A percentile compares a stretch with the other conserved stretches of the same genome.
phyloP scores from a whole-genome alignment of 257 asterid genomes.

The Jacaranda copaia region DNA sequence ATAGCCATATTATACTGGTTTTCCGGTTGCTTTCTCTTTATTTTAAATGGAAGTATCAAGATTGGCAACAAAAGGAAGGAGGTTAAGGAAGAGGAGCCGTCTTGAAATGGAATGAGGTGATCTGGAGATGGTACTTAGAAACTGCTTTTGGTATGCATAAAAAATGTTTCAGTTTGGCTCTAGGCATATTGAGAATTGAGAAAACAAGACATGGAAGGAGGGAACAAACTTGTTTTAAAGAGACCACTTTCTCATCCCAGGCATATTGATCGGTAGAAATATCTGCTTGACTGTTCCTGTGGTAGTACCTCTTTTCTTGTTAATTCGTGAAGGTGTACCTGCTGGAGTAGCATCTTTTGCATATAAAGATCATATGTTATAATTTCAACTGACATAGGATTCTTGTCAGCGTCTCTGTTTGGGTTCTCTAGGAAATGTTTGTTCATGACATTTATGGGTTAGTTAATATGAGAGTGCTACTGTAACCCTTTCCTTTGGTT shows the following conservation, averaged over 20 bases:
- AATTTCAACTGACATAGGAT: conserved; percentile 24
- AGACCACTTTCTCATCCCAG: conserved; percentile 9
- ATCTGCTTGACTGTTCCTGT: conserved; percentile 7
- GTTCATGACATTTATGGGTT: conserved; percentile 23
- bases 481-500: conserved; percentile 3
- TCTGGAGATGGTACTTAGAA: conserved; percentile 27
- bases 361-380: conserved; percentile 5
- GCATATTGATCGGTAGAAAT: conserved; percentile 32
- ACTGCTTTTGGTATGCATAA: conserved; percentile 2
- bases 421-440: conserved; percentile 18
- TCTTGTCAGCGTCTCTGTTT: conserved; percentile 23
- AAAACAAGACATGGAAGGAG: conserved; percentile 21
- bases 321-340: conserved; percentile 13
- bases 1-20: conserved; percentile 21
- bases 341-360: conserved; percentile 23
- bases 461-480: not conserved
- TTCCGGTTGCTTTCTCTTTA: conserved; percentile 21
- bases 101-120: conserved; percentile 25
- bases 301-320: conserved; percentile 20
- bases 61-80: conserved; percentile 23
- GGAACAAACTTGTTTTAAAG: conserved; percentile 1
- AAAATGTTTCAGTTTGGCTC: conserved; percentile 16
- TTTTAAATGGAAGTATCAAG: conserved; percentile 1
- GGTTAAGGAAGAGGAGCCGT: conserved; percentile 12
- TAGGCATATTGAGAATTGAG: conserved; percentile 31